Evolutionary conservation across 176 grass and related monocot species (phyloP).

Genomic region (Lolium perenne): DNA sequence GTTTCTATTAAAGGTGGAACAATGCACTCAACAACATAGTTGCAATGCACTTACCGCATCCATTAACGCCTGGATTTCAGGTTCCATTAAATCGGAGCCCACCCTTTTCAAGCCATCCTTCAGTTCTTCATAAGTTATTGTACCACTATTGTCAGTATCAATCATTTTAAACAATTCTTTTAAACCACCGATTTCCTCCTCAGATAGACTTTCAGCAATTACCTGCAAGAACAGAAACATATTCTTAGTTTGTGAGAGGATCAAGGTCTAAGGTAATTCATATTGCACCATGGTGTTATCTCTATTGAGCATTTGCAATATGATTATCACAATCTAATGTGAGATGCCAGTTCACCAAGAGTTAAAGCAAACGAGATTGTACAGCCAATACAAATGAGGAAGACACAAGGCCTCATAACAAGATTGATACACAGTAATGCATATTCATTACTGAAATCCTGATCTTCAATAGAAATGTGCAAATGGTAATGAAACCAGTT

Average conservation of each 20-base stretch:
- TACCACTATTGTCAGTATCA: constrained; percentile 94
- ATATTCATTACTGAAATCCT: not conserved
- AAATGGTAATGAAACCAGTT: constrained; percentile 28
- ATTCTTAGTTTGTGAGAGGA: constrained; percentile 21
- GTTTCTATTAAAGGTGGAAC: constrained; percentile 2
- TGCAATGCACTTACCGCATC: constrained; percentile 68
- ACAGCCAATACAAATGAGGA: constrained; percentile 6
- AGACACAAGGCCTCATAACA: constrained; percentile 1
- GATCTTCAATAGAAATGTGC: not conserved
- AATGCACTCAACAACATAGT: not conserved
- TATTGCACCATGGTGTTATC: not conserved
- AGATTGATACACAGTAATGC: not conserved
- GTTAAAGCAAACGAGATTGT: constrained; percentile 16
- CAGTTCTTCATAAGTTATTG: constrained; percentile 94
- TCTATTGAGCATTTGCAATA: constrained; percentile 29
- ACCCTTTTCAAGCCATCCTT: constrained; percentile 87
- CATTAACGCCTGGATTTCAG: constrained; percentile 92
- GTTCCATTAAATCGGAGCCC: constrained; percentile 93
- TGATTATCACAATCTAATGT: constrained; percentile 24
- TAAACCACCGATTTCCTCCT: constrained; percentile 96
- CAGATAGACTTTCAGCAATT: constrained; percentile 94
- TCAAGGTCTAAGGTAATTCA: constrained; percentile 25
- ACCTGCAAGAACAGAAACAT: constrained; percentile 55
- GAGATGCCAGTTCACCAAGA: constrained; percentile 7
- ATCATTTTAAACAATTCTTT: constrained; percentile 99